phyloP scores from a whole-genome alignment of 208 protist genomes.

The Trichomonas gallinae region DNA sequence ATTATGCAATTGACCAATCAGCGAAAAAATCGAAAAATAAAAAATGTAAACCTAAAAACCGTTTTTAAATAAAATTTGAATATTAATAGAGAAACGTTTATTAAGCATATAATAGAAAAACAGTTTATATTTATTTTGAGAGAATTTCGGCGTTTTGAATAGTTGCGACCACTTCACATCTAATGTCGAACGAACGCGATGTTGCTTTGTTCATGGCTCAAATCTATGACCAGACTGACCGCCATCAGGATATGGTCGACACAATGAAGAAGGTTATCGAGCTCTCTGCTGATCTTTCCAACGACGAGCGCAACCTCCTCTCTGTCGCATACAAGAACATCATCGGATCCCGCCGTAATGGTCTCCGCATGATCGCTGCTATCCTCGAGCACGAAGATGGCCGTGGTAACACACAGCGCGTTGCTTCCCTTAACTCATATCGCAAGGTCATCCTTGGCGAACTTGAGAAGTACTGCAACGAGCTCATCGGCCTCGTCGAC shows the following conservation, averaged over 20 bases:
- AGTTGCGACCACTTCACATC: neutral
- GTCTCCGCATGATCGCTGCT: constrained; percentile 71
- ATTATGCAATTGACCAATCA: no score
- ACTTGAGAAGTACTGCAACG: constrained; percentile 47
- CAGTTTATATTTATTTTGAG: no score
- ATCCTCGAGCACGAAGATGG: constrained; percentile 50
- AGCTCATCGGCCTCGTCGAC: constrained; percentile 74
- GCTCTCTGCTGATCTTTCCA: constrained; percentile 38
- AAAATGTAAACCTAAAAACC: no score
- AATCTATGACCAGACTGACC: neutral
- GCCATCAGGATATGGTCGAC: constrained; percentile 11
- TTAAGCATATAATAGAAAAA: no score
- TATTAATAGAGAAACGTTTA: no score
- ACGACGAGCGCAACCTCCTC: constrained; percentile 98
- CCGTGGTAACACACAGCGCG: constrained; percentile 53
- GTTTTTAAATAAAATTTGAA: no score
- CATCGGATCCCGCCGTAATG: constrained; percentile 88
- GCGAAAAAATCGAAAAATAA: no score
- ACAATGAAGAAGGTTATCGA: neutral
- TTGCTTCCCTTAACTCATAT: constrained; percentile 21
- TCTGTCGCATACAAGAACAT: constrained; percentile 99
- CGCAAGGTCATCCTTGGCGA: constrained; percentile 19
- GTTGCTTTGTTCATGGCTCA: neutral
- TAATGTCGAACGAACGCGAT: neutral
- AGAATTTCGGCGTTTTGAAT: no score